These are phyloP conservation scores for Colletotrichum godetiae DNA, from an alignment of 2,329 filamentous ascomycete genomes.

Conservation along the genomic window DNA sequence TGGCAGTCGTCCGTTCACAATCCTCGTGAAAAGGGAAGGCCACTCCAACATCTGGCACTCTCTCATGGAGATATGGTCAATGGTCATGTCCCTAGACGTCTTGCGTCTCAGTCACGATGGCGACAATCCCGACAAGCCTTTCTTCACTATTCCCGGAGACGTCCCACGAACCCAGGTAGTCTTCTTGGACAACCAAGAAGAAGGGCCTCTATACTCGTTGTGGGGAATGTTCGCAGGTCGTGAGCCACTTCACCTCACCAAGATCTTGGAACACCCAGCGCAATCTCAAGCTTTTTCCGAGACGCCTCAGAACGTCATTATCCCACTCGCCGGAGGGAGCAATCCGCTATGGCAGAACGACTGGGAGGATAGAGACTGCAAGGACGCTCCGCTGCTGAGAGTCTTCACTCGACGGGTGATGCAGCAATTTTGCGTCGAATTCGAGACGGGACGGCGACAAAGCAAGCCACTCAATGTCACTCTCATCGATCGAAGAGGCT, in stretches of 20 bases:
- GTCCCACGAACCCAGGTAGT: conserved; percentile 46
- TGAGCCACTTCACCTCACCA: conserved; percentile 42
- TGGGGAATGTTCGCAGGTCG: conserved; percentile 49
- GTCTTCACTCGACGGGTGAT: not conserved
- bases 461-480: conserved; percentile 43
- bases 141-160: conserved; percentile 37
- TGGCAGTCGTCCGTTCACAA: not conserved
- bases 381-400: not conserved
- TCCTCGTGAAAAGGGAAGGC: conserved; percentile 50
- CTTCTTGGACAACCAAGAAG: conserved; percentile 46
- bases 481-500: conserved; percentile 47
- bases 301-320: conserved; percentile 45
- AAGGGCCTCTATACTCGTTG: conserved; percentile 50
- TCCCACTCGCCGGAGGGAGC: conserved; percentile 52
- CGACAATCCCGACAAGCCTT: conserved; percentile 30
- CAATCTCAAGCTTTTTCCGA: conserved; percentile 26
- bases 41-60: conserved; percentile 47
- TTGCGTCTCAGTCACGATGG: conserved; percentile 42
- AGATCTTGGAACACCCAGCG: conserved; percentile 34
- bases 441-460: not conserved
- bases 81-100: conserved; percentile 46
- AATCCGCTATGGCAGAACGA: conserved; percentile 57
- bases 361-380: conserved; percentile 47
- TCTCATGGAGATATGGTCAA: conserved; percentile 48
- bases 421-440: not conserved